Conservation (phyloP, 179 eudicot species). For the Carnegiea gigantea region DNA sequence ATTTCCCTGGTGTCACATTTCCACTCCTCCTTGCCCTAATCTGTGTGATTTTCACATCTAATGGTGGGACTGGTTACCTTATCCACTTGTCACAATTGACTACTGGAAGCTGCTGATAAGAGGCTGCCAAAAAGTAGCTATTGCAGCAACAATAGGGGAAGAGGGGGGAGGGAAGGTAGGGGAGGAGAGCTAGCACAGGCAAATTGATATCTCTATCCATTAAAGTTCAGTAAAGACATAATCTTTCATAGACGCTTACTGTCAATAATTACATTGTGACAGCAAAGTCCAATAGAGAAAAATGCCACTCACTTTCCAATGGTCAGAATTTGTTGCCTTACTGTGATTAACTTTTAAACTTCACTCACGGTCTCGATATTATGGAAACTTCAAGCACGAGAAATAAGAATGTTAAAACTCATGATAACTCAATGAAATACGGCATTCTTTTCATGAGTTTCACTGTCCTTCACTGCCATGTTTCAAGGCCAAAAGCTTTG, state of each 20-base stretch:
- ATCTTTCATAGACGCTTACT: background rate
- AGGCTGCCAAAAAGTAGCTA: no score
- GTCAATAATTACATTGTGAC: background rate
- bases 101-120: background rate
- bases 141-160: background rate
- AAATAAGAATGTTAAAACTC: background rate
- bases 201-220: background rate
- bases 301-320: background rate
- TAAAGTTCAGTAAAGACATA: no score
- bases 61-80: background rate
- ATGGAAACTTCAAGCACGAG: background rate
- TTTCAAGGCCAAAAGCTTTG: background rate
- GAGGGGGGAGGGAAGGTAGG: no score
- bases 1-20: background rate
- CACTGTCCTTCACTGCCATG: background rate
- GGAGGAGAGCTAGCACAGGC: background rate
- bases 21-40: background rate
- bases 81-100: background rate
- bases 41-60: background rate
- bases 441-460: background rate
- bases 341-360: background rate
- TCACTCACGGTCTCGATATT: background rate
- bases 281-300: no score
- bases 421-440: background rate
- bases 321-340: background rate